Conservation (phyloP, 2,329 filamentous ascomycete species). For the Arthrobotrys sphaeroides region DNA sequence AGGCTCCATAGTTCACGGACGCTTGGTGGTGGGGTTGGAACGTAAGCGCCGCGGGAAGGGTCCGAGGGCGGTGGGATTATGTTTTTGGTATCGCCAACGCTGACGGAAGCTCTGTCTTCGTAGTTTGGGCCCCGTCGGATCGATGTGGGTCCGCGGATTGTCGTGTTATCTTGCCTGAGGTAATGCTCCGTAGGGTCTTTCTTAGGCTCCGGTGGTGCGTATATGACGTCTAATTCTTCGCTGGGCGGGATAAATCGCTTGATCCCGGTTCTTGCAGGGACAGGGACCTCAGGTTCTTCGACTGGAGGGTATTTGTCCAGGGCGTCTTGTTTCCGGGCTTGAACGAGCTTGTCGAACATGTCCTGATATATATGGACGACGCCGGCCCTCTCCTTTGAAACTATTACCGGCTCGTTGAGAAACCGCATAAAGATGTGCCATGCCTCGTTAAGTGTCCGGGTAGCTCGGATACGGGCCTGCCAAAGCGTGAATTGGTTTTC, state of each 20-base stretch:
- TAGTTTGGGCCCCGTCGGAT: conserved; percentile 25
- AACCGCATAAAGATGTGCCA: conserved; percentile 56
- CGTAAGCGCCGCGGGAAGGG: conserved; percentile 51
- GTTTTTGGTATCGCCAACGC: conserved; percentile 55
- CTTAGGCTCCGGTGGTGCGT: conserved; percentile 25
- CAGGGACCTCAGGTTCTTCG: background rate
- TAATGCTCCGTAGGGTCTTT: conserved; percentile 27
- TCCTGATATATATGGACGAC: conserved; percentile 52
- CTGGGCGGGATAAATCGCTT: conserved; percentile 17
- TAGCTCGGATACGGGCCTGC: conserved; percentile 55
- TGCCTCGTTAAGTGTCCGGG: conserved; percentile 57
- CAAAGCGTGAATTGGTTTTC: conserved; percentile 25
- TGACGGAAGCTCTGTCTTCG: conserved; percentile 32
- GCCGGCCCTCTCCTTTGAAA: background rate
- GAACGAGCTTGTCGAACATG: conserved; percentile 56
- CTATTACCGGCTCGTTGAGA: background rate
- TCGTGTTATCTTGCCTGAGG: conserved; percentile 16
- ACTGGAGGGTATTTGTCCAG: background rate
- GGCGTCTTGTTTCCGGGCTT: conserved; percentile 46
- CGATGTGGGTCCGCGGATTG: conserved; percentile 29
- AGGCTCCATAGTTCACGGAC: conserved; percentile 53
- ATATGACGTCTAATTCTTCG: conserved; percentile 24
- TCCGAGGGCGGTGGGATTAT: conserved; percentile 47
- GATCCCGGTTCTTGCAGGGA: background rate
- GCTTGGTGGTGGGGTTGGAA: conserved; percentile 46